Conservation (phyloP, 768 basidiomycete genomes). For the Suillus tomentosus region DNA sequence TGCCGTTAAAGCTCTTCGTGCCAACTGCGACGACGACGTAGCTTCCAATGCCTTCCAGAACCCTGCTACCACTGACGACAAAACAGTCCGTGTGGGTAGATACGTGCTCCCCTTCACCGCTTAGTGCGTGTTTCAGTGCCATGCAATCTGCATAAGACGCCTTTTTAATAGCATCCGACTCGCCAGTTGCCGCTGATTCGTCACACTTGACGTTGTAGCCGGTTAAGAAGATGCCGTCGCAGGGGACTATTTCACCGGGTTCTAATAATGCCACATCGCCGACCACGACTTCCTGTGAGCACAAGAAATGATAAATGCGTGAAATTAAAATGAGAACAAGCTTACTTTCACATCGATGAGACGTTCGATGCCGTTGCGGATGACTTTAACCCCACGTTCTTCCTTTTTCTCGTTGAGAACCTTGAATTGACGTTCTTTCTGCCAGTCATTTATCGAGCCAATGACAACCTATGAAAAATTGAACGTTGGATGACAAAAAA, state of each 20-base stretch:
- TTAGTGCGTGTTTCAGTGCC: constrained; percentile 43
- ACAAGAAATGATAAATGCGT: constrained; percentile 4
- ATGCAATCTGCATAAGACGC: constrained; percentile 74
- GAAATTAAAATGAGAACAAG: not conserved
- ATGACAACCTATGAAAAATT: constrained; percentile 65
- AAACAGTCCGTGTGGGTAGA: constrained; percentile 84
- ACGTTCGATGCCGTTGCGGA: constrained; percentile 69
- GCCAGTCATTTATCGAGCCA: constrained; percentile 96
- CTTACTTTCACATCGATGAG: constrained; percentile 80
- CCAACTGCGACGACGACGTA: constrained; percentile 96
- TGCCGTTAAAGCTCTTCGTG: constrained; percentile 90
- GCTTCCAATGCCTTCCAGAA: constrained; percentile 89
- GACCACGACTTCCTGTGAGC: constrained; percentile 79
- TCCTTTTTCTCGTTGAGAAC: constrained; percentile 93
- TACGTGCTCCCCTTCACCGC: constrained; percentile 20
- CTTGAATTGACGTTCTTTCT: constrained; percentile 96
- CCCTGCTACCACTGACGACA: constrained; percentile 87
- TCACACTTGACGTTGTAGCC: constrained; percentile 96
- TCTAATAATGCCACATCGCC: constrained; percentile 92
- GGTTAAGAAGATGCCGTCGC: constrained; percentile 90
- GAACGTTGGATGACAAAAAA: constrained; percentile 2
- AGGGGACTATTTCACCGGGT: constrained; percentile 94
- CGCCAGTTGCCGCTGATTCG: constrained; percentile 95
- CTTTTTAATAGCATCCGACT: constrained; percentile 95
- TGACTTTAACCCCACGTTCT: constrained; percentile 85